phyloP scores from a whole-genome alignment of 1,284 basidiomycete species.

The Golubevia sp. region DNA sequence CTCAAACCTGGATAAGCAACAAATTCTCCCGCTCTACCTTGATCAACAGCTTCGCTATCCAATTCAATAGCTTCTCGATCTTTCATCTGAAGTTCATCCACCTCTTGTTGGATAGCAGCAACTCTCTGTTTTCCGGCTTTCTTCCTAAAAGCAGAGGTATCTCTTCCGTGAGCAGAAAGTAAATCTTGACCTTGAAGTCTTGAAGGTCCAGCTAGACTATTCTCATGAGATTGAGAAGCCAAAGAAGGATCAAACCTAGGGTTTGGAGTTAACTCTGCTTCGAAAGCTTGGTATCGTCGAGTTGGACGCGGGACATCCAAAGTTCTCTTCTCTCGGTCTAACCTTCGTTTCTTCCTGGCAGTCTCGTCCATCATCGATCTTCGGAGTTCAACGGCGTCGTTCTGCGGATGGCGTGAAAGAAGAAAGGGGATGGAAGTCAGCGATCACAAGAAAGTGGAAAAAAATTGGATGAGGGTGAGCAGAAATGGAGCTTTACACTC shows the following conservation, averaged over 20 bases:
- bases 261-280: constrained; percentile 52
- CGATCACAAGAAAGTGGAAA: not conserved
- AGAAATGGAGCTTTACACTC: not conserved
- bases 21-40: not conserved
- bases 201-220: no score
- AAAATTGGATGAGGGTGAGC: not conserved
- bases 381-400: constrained; percentile 25
- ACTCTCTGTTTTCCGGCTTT: no score
- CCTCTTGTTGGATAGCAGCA: no score
- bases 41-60: no score
- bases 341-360: constrained; percentile 43
- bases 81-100: no score
- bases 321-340: constrained; percentile 54
- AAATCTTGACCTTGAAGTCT: no score
- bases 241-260: constrained; percentile 17
- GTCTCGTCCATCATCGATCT: constrained; percentile 49
- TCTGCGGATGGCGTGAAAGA: not conserved
- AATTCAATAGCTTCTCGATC: no score
- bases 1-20: constrained; percentile 55
- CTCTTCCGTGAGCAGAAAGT: no score
- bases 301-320: constrained; percentile 47
- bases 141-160: no score
- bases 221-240: no score
- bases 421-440: not conserved
- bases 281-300: constrained; percentile 53